Base-by-base conservation (phyloP, 1,139 yeast species). In the Dujonia santamariae region DNA sequence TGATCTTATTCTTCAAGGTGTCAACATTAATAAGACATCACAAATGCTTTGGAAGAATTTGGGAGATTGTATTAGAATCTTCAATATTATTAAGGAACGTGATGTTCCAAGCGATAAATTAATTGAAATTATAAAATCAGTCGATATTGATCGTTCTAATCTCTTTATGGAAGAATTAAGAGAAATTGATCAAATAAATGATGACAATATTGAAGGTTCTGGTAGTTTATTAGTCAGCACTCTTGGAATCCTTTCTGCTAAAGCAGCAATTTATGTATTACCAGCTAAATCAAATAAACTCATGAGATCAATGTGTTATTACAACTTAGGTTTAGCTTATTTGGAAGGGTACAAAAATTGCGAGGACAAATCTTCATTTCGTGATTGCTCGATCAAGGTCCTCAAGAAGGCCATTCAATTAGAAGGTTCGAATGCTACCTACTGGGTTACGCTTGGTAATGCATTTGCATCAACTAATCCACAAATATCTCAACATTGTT, bases 401-500 rank as follows among this genome's bases (percentile, higher is more conserved):
- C 65, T 85, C 42, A 84, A 85, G 46, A 72, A 67, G 32, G 81
- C 96, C 0, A 78, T 90, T 36, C 78, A 75, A 38, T 59, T 80
- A 14, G 96, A 90, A 51, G 72, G 80, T 3, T 75, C 72, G 39
- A 84, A 83, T 43, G 66, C 84, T 1, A 78, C 74, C 21, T 80
- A 79, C 39, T 92, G 99, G 99, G 69, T 78, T 33, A 82, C 85
- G 0, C 67, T 90, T 26, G 98, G 97, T 9, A 73, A 83, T 43
- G 80, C 86, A 0, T 68, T 67, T 34, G 69, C 80, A 31, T 61
- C 76, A 2, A 55, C 65, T 4, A 83, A 79, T 46, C 81, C 92
- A 0, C 73, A 74, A 35, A 84, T 87, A 6, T 70, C 97, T 0
- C 99, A 92, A 54, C 98, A 92, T 58, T 87, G 97, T 54, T 86